Evolutionary conservation across 441 rosid species (phyloP).

Genomic region (Gossypium lobatum): DNA sequence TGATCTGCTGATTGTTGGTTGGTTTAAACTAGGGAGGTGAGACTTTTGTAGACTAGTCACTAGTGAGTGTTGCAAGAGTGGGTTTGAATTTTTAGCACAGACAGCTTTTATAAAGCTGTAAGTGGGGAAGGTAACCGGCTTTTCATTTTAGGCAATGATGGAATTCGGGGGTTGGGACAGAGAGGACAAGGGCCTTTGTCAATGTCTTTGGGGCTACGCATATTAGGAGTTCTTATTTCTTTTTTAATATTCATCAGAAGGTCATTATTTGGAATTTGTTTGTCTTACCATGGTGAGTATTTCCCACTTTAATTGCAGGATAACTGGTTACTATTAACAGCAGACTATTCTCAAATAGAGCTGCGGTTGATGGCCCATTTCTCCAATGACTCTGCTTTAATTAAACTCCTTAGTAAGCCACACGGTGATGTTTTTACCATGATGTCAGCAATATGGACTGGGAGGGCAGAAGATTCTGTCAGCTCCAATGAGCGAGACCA

Average conservation of each 20-base stretch:
- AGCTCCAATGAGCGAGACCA: slow-evolving; percentile 72
- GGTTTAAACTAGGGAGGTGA: not conserved
- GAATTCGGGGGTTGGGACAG: not conserved
- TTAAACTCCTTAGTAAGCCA: slow-evolving; percentile 74
- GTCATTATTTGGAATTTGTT: not conserved
- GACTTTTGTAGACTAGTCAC: not conserved
- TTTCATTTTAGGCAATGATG: slow-evolving; percentile 1
- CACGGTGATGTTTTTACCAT: slow-evolving; percentile 82
- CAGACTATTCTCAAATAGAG: slow-evolving; percentile 98
- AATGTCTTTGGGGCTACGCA: not conserved
- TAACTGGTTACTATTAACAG: slow-evolving; percentile 84
- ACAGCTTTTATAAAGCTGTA: not conserved
- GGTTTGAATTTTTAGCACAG: not conserved
- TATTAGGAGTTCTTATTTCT: not conserved
- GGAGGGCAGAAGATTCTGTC: slow-evolving; percentile 58
- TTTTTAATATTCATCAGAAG: not conserved
- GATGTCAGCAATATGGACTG: slow-evolving; percentile 91
- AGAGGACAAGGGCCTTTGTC: not conserved
- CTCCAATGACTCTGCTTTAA: slow-evolving; percentile 70
- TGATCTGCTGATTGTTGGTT: not conserved
- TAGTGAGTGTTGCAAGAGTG: not conserved
- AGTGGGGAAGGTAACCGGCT: not conserved
- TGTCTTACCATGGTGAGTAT: not conserved
- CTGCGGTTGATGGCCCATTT: slow-evolving; percentile 93
- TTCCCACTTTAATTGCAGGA: slow-evolving; percentile 51